Conservation (phyloP, 2,329 filamentous ascomycete genomes). For the Colletotrichum lindemuthianum region DNA sequence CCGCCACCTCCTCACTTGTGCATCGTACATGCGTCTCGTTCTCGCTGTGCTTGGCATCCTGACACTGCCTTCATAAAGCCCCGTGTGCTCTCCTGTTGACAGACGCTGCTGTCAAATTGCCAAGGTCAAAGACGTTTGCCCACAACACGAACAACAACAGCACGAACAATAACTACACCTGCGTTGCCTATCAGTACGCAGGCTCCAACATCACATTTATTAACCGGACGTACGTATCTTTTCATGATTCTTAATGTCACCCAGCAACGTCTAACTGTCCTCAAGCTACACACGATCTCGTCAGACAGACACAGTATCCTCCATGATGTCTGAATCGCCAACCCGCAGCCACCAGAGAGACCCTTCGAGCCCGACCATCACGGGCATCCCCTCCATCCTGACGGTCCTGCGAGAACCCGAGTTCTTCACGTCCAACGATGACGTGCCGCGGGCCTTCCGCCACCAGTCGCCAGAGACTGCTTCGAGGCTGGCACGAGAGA, state of each 20-base stretch:
- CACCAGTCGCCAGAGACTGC: constrained; percentile 30
- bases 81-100: too few relatives aligned
- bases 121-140: too few relatives aligned
- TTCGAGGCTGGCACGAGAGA: constrained; percentile 29
- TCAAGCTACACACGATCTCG: too few relatives aligned
- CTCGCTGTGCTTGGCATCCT: background rate
- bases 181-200: too few relatives aligned
- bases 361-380: constrained; percentile 23
- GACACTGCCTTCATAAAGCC: too few relatives aligned
- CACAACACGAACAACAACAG: too few relatives aligned
- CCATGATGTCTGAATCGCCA: constrained; percentile 28
- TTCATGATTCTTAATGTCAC: too few relatives aligned
- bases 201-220: too few relatives aligned
- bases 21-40: background rate
- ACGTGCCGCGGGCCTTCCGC: constrained; percentile 19
- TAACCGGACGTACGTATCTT: too few relatives aligned
- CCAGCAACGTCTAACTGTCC: too few relatives aligned
- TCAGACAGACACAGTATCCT: background rate
- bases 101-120: too few relatives aligned
- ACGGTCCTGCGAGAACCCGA: constrained; percentile 32
- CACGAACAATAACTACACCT: too few relatives aligned
- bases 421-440: constrained; percentile 22
- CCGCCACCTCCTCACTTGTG: constrained; percentile 18
- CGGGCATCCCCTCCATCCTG: constrained; percentile 30
- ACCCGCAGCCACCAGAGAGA: constrained; percentile 18